Evolutionary conservation across 495 filamentous ascomycete genomes (phyloP).

Genomic region (Aspergillus nidulans): DNA sequence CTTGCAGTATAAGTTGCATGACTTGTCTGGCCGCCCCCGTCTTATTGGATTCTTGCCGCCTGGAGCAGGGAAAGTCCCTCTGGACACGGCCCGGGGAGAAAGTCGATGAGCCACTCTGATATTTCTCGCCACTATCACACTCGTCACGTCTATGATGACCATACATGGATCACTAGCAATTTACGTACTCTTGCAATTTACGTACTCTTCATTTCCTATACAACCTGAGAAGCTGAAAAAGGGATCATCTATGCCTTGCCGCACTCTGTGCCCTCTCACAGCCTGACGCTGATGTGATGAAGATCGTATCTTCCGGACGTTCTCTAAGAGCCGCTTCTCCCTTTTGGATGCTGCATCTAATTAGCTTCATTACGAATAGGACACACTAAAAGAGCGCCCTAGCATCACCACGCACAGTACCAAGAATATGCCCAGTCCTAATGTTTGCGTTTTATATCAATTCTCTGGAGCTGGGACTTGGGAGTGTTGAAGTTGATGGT

Average conservation of each 20-base stretch:
- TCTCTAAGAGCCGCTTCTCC: background rate
- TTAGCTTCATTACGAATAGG: background rate
- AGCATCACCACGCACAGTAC: background rate
- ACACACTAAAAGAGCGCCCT: background rate
- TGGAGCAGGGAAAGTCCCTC: background rate
- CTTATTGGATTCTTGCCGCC: background rate
- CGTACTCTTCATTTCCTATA: background rate
- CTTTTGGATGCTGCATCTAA: background rate
- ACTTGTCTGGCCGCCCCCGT: background rate
- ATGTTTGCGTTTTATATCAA: background rate
- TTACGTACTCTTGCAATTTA: too few species aligned
- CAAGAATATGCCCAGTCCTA: background rate
- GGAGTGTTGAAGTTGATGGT: background rate
- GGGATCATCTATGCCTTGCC: too few species aligned
- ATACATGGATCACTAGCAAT: too few species aligned
- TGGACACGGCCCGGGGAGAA: too few species aligned
- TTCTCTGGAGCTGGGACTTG: background rate
- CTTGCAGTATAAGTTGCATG: background rate
- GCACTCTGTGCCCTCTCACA: background rate
- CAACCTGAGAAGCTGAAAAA: background rate
- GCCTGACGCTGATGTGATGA: background rate
- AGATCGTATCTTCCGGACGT: background rate
- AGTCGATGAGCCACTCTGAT: background rate
- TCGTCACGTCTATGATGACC: background rate
- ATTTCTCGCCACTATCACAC: constrained; percentile 15